Percentiles rank a stretch among this genome's conserved stretches.
phyloP scores from a whole-genome alignment of 768 basidiomycete genomes.

The Suillus fuscotomentosus region DNA sequence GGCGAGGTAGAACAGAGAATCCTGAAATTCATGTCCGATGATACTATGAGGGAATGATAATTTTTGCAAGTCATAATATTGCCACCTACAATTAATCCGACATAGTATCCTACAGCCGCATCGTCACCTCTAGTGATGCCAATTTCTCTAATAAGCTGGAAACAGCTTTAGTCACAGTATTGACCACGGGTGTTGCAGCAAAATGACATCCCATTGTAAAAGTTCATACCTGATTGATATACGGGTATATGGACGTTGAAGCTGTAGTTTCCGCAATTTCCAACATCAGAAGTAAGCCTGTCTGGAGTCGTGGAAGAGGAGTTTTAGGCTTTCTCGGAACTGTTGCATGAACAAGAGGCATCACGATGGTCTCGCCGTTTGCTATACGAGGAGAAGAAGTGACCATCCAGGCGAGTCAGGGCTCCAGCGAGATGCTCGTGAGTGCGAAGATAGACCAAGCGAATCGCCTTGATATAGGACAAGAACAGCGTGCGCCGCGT shows the following conservation, averaged over 20 bases:
- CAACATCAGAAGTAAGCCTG: neutral
- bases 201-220: neutral
- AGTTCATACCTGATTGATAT: neutral
- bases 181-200: neutral
- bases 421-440: neutral
- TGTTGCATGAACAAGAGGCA: neutral
- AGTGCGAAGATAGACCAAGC: neutral
- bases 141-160: slow-evolving; percentile 59
- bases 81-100: slow-evolving; percentile 52
- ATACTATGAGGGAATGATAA: neutral
- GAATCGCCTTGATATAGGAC: neutral
- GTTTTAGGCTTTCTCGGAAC: neutral
- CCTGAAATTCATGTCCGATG: slow-evolving; percentile 32
- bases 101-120: slow-evolving; percentile 66
- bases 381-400: neutral
- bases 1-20: slow-evolving; percentile 60
- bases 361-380: neutral
- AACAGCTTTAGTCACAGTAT: neutral
- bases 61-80: neutral
- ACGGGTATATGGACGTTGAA: neutral
- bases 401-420: neutral
- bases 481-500: neutral
- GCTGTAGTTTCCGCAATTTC: neutral
- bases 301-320: neutral
- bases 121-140: slow-evolving; percentile 64